Base-by-base conservation (phyloP, 2,329 filamentous ascomycete genomes). In the Hortaea werneckii region DNA sequence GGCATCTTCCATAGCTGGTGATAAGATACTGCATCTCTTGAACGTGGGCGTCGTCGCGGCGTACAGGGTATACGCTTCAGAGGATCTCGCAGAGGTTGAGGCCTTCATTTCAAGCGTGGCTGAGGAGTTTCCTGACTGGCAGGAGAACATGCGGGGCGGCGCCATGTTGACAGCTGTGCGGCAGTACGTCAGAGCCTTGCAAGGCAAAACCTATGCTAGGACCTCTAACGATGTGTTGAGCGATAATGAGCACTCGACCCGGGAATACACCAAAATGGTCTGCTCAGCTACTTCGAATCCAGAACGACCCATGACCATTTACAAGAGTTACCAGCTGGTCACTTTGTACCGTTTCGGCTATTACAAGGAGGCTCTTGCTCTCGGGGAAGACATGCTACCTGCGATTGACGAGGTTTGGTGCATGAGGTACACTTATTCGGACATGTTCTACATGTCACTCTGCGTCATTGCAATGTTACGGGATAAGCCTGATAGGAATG, bases 111-210 rank as follows among this genome's bases (percentile, higher is more conserved):
- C 79, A 41, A 85, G 82, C 50, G 76, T 80, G n/a, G 83, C 81
- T 49, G 77, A 87, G 50, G 85, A 88, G 51, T 77, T 86, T 47
- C 78, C 78, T 1, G 79, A 82, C 42, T 89, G 85, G 85, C 71
- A 80, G 40, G 69, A 74, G 39, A 85, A 88, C 55, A 75, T 82
- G 1, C 74, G 83, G 47, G 85, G 85, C 11, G 85, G 85, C 2
- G 79, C 79, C 0, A 69, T 87, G 43, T 67, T 89, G 5, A 77
- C 84, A 49, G 74, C 77, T 2, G 71, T 82, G 3, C 70, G 82
- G 42, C 85, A 89, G 59, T 73, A 77, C 26, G 77, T 75, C 42
- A 77, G 83, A 41, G 82, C 85, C 20, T 65, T 89, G 13, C 83
- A 87, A 60, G 85, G 85, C 44, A 89, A 87, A 62, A 89, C 85